Evolutionary conservation across 257 asterid species (phyloP).

Genomic region (Solanum phureja): DNA sequence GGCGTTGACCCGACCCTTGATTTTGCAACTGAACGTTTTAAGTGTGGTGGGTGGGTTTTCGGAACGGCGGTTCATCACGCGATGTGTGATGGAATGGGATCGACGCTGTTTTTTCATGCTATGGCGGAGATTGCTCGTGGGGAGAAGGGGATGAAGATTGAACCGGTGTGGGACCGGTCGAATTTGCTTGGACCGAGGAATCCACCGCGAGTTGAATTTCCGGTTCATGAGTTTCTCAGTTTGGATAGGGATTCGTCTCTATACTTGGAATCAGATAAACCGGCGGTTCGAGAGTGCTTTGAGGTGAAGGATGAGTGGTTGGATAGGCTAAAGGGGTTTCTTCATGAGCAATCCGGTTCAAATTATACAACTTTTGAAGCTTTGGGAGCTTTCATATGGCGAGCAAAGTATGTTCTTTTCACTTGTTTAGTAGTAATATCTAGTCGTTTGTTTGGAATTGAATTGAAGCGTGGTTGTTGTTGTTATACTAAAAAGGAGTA

Average conservation of each 20-base stretch:
- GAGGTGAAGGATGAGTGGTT: conserved; percentile 53
- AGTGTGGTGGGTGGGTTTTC: conserved; percentile 71
- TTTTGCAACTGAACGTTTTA: conserved; percentile 50
- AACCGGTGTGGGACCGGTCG: conserved; percentile 66
- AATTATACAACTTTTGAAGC: conserved; percentile 76
- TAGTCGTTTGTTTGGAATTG: too few species aligned
- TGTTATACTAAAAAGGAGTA: not conserved
- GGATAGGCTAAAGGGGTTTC: conserved; percentile 37
- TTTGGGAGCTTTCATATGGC: conserved; percentile 76
- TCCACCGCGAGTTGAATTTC: conserved; percentile 41
- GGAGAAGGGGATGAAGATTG: conserved; percentile 5
- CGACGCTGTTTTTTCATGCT: conserved; percentile 56
- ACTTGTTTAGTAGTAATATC: not conserved
- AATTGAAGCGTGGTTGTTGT: not conserved
- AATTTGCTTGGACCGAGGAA: conserved; percentile 56
- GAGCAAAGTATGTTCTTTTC: conserved; percentile 38
- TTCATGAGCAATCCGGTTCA: conserved; percentile 35
- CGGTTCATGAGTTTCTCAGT: conserved; percentile 32
- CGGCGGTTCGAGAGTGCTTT: conserved; percentile 29
- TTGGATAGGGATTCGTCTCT: conserved; percentile 30
- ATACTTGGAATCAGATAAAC: conserved; percentile 32
- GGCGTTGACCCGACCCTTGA: conserved; percentile 35
- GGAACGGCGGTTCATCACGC: conserved; percentile 69
- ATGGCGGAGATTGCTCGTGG: conserved; percentile 77
- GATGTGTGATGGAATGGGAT: conserved; percentile 68